phyloP scores from a whole-genome alignment of 148 eudicot genomes.

The Pharnaceum exiguum region DNA sequence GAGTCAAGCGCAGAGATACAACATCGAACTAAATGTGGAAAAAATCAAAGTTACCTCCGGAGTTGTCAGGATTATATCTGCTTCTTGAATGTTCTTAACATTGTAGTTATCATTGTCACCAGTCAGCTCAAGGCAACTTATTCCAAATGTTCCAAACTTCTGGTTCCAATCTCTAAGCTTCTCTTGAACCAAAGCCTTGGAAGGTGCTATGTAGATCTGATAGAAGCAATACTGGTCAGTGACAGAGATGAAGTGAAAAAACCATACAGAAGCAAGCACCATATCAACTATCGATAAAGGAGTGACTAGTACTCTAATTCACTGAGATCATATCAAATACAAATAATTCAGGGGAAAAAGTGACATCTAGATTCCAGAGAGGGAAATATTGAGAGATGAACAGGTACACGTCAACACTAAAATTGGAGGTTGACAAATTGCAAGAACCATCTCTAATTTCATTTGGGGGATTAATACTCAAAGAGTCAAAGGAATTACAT shows the following conservation, averaged over 20 bases:
- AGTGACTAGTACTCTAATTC: not conserved
- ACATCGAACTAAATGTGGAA: not conserved
- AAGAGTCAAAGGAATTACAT: too few relatives aligned
- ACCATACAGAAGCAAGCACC: not conserved
- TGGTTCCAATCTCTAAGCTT: slow-evolving; percentile 85
- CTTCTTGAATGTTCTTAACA: slow-evolving; percentile 69
- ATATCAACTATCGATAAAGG: not conserved
- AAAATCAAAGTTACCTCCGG: slow-evolving; percentile 62
- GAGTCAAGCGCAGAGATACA: not conserved
- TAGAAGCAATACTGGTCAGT: slow-evolving; percentile 1
- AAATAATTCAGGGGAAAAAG: not conserved
- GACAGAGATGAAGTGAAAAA: not conserved
- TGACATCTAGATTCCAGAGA: not conserved
- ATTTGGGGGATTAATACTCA: too few relatives aligned
- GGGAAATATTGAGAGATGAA: not conserved
- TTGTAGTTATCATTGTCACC: slow-evolving; percentile 85
- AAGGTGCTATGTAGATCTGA: slow-evolving; percentile 93
- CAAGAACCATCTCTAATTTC: not conserved
- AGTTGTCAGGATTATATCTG: slow-evolving; percentile 89
- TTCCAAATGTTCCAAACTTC: slow-evolving; percentile 67
- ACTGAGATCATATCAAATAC: not conserved
- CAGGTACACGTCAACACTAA: not conserved
- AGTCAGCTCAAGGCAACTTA: slow-evolving; percentile 89
- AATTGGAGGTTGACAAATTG: too few relatives aligned
- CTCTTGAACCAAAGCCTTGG: slow-evolving; percentile 98